Evolutionary conservation across 495 filamentous ascomycete species (phyloP), one percentile per base, ranked within the genome.

Genomic region (Cercophora newfieldiana): DNA sequence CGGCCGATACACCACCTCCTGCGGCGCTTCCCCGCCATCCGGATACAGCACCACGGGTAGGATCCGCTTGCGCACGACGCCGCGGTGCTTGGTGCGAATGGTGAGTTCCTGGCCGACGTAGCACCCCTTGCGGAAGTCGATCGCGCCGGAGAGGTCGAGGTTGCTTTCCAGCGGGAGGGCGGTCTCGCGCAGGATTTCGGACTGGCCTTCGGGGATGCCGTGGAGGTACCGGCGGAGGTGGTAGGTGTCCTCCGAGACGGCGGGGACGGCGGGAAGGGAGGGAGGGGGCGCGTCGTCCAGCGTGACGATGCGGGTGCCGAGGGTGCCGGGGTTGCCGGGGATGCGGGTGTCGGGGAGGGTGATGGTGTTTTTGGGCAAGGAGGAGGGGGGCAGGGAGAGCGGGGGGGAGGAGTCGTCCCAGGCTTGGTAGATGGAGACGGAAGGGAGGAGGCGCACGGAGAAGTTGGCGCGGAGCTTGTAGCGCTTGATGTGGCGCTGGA

Each of bases 81-180:
- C 95, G 1, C 89, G 93, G 76, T 98, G 95, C 72, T 92, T 88
- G 0, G 96, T 98, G 25, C 95, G 88, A 53, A 97, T 96, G 7
- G 96, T 98, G 59, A 98, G 82, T 75, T 99, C 95, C 79, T 99
- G 95, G 0, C 95, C 95, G 0, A 98, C 88, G 76, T 99, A 99
- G 77, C 95, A 99, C 1, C 95, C 95, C 79, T 99, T 99, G 55
- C 87, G 85, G 77, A 96, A 99, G 79, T 97, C 93, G 49, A 98
- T 86, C 3, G 84, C 96, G 19, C 84, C 82, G 83, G 89, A 88
- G 68, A 91, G 81, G 76, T 99, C 95, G 68, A 97, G 81, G 74
- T 97, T 95, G 65, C 80, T 87, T 74, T 97, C 93, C 68, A 90
- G 87, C 22, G 93, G 92, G 53, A 98, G 79, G 26, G 92, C 88